A percentile compares a stretch with the other conserved stretches of the same genome.
Evolutionary conservation across 805 yeast genomes (phyloP).

Genomic region (Kluyveromyces aestuarii): DNA sequence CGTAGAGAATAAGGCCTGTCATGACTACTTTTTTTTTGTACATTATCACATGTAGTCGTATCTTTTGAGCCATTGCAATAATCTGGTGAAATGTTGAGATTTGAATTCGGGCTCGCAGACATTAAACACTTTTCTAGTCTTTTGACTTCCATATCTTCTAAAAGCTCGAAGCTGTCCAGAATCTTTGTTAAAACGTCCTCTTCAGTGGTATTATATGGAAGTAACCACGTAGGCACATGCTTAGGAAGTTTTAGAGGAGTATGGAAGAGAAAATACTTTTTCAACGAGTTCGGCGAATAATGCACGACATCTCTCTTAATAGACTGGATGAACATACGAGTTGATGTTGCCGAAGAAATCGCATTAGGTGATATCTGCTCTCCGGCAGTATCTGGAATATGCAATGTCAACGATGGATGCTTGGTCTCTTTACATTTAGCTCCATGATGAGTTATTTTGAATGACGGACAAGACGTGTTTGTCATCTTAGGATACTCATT

Average conservation of each 20-base stretch:
- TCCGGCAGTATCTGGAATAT: background rate
- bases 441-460: background rate
- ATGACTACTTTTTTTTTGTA: background rate
- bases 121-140: conserved; percentile 22
- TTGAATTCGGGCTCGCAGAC: background rate
- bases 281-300: conserved; percentile 26
- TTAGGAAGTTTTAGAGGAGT: conserved; percentile 16
- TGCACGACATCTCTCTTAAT: conserved; percentile 24
- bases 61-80: background rate
- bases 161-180: conserved; percentile 26
- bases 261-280: conserved; percentile 21
- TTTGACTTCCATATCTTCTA: conserved; percentile 28
- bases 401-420: conserved; percentile 1
- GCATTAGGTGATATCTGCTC: conserved; percentile 7
- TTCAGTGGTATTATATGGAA: conserved; percentile 9
- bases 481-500: background rate
- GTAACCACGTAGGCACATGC: conserved; percentile 28
- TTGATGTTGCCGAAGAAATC: conserved; percentile 13
- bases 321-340: conserved; percentile 22
- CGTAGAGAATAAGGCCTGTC: conserved; percentile 6
- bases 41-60: background rate
- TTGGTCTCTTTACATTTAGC: background rate
- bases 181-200: conserved; percentile 21
- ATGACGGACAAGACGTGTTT: background rate
- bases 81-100: background rate